Evolutionary conservation across 371 early-diverging fungal genomes (phyloP), one percentile per base, ranked within the genome.

Genomic region (Mortierella sp.): DNA sequence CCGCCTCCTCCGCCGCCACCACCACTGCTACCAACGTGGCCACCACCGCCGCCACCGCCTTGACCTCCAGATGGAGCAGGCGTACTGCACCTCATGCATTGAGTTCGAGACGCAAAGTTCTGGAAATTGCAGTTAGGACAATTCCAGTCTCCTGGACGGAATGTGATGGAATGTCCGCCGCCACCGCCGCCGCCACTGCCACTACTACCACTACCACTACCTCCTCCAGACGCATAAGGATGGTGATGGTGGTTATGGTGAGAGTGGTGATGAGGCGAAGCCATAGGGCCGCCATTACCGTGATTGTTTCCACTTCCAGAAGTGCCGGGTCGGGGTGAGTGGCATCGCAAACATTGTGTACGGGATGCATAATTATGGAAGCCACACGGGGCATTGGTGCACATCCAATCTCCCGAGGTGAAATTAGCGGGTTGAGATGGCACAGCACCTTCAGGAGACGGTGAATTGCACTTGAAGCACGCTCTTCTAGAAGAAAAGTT

Each of bases 331-430:
- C 89, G 87, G 14, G 88, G 84, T 4, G 90, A 86, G 55, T 87
- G 87, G 66, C 93, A 93, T 16, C 86, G 83, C 74, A 89, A 84
- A 64, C 93, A 93, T 32, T 83, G 79, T 9, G 86, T 86, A 55
- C 93, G 88, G 6, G 91, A 90, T 1, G 93, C 93, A 84, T 94
- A 95, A 77, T 95, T 95, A 66, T 93, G 93, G 83, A 92, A 94
- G 20, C 86, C 79, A 78, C 95, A 95, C 0, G 77, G 71, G 2
- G 86, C 83, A 62, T 91, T 90, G 9, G 92, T 90, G 77, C 95
- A 95, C 49, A 91, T 90, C 95, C 95, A 87, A 73, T 92, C 92
- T 18, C 92, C 92, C 14, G 91, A 90, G 18, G 89, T 84, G 87
- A 90, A 51, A 81, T 83, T 84, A 37, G 73, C 63, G 3, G 84